Evolutionary conservation across 345 rosid species (phyloP).

Genomic region (Gossypium raimondii): DNA sequence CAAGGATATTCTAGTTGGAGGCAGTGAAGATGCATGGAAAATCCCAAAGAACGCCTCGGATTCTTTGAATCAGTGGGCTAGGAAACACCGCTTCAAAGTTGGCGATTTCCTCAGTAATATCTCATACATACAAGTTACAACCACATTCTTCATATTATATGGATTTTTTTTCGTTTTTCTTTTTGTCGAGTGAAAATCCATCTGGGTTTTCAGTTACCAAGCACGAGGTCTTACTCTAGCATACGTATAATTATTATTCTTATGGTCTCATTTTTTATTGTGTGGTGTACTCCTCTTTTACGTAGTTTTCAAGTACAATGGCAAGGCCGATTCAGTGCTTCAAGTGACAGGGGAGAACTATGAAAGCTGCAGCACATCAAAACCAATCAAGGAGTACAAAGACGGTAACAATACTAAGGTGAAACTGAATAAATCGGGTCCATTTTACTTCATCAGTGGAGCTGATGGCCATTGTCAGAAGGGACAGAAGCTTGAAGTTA

Average conservation of each 20-base stretch:
- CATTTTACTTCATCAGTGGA: slow-evolving; percentile 62
- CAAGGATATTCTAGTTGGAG: slow-evolving; percentile 47
- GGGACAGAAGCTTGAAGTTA: slow-evolving; percentile 44
- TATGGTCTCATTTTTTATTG: neutral
- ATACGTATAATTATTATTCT: too few species aligned
- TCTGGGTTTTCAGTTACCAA: neutral
- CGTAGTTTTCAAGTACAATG: slow-evolving; percentile 43
- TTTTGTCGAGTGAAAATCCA: too few species aligned
- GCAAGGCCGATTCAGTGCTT: slow-evolving; percentile 45
- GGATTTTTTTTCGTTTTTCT: neutral
- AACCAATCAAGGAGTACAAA: slow-evolving; percentile 33
- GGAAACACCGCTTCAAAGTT: slow-evolving; percentile 31
- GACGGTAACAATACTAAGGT: slow-evolving; percentile 46
- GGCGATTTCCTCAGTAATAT: slow-evolving; percentile 44
- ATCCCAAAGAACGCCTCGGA: slow-evolving; percentile 37
- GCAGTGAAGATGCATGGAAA: slow-evolving; percentile 49
- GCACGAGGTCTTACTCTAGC: neutral
- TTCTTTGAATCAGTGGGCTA: slow-evolving; percentile 45
- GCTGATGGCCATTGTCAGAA: slow-evolving; percentile 40
- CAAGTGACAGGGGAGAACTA: slow-evolving; percentile 48
- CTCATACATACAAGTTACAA: neutral
- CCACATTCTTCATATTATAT: neutral
- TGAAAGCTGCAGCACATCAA: slow-evolving; percentile 35
- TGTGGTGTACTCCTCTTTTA: neutral
- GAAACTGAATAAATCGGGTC: slow-evolving; percentile 37